Base-by-base conservation (phyloP, 768 basidiomycete genomes). In the Crassisporium funariophilum region DNA sequence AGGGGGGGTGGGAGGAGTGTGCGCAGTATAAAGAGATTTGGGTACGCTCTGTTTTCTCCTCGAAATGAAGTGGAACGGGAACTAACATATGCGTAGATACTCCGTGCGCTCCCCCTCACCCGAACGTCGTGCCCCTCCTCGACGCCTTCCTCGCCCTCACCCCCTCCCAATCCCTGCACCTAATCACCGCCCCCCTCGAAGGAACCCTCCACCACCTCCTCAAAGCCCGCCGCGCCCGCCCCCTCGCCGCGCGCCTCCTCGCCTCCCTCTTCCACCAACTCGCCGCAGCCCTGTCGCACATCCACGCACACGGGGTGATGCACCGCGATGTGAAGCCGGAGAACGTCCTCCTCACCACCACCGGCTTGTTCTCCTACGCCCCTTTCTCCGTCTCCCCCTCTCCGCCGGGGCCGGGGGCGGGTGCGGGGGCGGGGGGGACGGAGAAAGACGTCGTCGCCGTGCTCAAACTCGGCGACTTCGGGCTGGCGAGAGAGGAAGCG, bases 311-410 rank as follows among this genome's bases (percentile, higher is more conserved):
- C 17, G 92, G 91, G 17, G 97, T 92, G 68, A 95, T 98, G 65
- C 95, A 98, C 68, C 88, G 95, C 41, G 94, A 98, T 67, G 90
- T 98, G 86, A 95, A 95, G 65, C 95, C 95, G 13, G 95, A 98
- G 67, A 98, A 98, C 57, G 84, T 97, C 6, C 83, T 98, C 35
- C 93, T 98, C 57, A 97, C 95, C 9, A 97, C 95, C 1, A 93
- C 89, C 13, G 92, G 92, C n/a, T 75, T 93, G 38, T 83, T 86
- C 52, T 86, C 93, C 65, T 98, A 98, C 57, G 78, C 78, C 16
- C 75, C 86, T 10, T 75, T 88, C 19, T 80, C 17, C 78, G 83
- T 11, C 54, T 73, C 48, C 74, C 80, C 21, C 68, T 72, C 43
- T 76, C 72, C 8, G 72, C 76, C 21, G 40, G 68, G 76, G 3